A percentile compares a stretch with the other conserved stretches of the same genome.
Evolutionary conservation across 768 basidiomycete species (phyloP).

Genomic region (Russula sp.): DNA sequence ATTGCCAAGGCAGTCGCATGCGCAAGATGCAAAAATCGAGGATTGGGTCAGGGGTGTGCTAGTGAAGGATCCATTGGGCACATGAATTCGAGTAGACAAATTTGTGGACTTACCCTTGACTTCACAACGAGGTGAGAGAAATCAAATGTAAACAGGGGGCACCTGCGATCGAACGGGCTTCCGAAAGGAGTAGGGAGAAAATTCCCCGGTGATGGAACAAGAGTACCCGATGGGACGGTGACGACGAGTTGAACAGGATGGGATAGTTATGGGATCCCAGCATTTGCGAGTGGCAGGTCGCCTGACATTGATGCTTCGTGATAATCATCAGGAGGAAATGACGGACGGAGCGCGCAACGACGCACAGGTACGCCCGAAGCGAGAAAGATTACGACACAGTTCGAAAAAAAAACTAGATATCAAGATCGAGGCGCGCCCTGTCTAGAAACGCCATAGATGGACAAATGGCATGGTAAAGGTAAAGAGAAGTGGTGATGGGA

Average conservation of each 20-base stretch:
- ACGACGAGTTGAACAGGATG: not conserved
- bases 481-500: constrained; percentile 1
- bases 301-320: constrained; percentile 14
- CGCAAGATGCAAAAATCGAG: constrained; percentile 12
- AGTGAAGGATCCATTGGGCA: not conserved
- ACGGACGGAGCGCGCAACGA: constrained; percentile 25
- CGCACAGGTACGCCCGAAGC: constrained; percentile 12
- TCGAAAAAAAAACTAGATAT: not conserved
- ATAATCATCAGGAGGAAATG: constrained; percentile 17
- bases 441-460: not conserved
- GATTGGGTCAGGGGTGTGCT: constrained; percentile 5
- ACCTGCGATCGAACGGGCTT: constrained; percentile 11
- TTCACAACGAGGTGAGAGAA: constrained; percentile 13
- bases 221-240: constrained; percentile 13
- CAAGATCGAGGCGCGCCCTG: constrained; percentile 4
- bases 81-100: not conserved
- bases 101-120: constrained; percentile 5
- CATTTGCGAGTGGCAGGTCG: constrained; percentile 11
- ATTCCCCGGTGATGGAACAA: constrained; percentile 7
- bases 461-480: not conserved
- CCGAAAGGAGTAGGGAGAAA: constrained; percentile 12
- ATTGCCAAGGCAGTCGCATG: constrained; percentile 18
- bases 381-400: constrained; percentile 18
- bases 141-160: constrained; percentile 12
- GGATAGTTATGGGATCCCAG: constrained; percentile 9